Percentiles rank a stretch among this genome's conserved stretches.
Conservation (phyloP, 139 green algal genomes). For the Yamagishiella unicocca region DNA sequence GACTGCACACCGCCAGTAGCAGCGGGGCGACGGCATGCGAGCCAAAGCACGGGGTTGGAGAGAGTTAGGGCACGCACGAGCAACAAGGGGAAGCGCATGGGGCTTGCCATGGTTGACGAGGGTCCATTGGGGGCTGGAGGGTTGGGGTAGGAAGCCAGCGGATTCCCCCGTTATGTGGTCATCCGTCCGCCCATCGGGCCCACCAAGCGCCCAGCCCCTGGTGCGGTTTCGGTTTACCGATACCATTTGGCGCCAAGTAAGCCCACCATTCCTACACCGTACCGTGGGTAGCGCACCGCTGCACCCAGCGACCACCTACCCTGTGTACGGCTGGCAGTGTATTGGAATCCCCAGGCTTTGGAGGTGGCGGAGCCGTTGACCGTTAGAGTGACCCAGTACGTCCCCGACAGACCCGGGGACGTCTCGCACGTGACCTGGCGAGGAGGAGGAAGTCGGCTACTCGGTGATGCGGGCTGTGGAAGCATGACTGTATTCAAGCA, state of each 20-base stretch:
- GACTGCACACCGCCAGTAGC: neutral
- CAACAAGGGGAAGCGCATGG: neutral
- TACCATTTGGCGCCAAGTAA: neutral
- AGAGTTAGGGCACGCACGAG: neutral
- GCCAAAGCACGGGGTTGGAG: neutral
- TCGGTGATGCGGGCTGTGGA: neutral
- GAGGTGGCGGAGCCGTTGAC: neutral
- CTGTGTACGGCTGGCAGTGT: neutral
- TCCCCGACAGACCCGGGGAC: neutral
- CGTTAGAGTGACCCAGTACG: constrained; percentile 15
- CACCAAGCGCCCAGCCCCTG: neutral
- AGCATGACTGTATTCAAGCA: neutral
- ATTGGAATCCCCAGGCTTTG: neutral
- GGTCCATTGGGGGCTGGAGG: neutral
- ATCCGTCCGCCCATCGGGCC: too few species aligned
- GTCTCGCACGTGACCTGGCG: constrained; percentile 8
- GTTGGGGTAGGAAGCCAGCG: neutral
- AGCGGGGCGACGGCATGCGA: neutral
- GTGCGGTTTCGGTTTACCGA: neutral
- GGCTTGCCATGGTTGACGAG: neutral
- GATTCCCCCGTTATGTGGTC: too few species aligned
- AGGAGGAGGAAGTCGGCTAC: neutral
- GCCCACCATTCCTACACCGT: neutral
- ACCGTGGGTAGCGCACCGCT: neutral
- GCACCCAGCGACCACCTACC: too few species aligned